These are phyloP conservation scores for Canna indica DNA, from an alignment of 176 grass and related monocot species.

Conservation along the genomic window DNA sequence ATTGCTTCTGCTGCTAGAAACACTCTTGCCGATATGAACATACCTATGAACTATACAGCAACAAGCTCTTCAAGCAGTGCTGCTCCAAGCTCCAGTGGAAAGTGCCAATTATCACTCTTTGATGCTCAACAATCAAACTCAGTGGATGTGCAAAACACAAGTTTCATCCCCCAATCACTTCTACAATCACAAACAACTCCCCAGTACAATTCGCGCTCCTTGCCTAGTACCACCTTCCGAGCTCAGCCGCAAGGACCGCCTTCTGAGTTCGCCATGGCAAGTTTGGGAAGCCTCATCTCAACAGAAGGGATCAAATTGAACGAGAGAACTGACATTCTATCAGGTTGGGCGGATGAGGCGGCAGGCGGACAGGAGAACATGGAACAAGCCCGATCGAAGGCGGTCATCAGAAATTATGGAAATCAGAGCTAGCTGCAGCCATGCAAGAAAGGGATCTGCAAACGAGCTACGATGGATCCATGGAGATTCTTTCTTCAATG, in stretches of 20 bases:
- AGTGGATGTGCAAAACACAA: not conserved
- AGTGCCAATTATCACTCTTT: not conserved
- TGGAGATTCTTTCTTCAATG: not conserved
- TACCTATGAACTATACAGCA: not conserved
- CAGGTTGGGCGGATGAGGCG: not conserved
- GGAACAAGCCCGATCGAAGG: not conserved
- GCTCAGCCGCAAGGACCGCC: not conserved
- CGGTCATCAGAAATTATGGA: not conserved
- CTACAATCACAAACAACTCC: not conserved
- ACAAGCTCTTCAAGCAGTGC: not conserved
- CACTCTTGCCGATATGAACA: not conserved
- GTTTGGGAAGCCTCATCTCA: not conserved
- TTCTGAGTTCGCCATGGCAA: not conserved
- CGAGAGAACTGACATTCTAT: not conserved
- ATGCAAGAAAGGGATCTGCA: not conserved
- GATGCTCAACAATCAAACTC: not conserved
- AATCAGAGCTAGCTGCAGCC: not conserved
- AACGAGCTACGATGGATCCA: not conserved
- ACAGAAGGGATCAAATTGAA: not conserved
- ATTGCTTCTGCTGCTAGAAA: conserved; percentile 28
- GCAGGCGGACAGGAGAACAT: not conserved
- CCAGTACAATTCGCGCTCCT: not conserved
- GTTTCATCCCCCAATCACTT: not conserved
- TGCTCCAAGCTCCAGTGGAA: not conserved
- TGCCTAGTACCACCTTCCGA: not conserved